Percentiles rank a stretch among this genome's conserved stretches.
Conservation (phyloP, 768 basidiomycete genomes). For the Rickenella mellea region DNA sequence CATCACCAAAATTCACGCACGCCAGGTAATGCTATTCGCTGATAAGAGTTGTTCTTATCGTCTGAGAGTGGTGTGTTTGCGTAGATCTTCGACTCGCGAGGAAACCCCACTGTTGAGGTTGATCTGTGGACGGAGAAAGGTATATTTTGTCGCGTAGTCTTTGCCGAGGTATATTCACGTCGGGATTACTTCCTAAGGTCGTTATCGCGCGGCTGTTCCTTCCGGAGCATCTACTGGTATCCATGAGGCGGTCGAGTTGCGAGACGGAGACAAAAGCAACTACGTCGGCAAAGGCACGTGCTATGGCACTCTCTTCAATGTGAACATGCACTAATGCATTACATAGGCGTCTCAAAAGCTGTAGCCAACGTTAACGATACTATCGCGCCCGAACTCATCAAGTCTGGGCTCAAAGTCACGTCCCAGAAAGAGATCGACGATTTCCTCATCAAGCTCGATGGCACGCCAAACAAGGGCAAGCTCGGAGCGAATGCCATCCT, state of each 20-base stretch:
- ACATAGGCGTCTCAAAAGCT: slow-evolving; percentile 82
- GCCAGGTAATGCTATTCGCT: slow-evolving; percentile 52
- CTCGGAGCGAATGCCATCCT: slow-evolving; percentile 99
- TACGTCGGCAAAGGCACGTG: slow-evolving; percentile 91
- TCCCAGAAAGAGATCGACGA: slow-evolving; percentile 94
- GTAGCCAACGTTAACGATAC: slow-evolving; percentile 87
- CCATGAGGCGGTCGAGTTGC: slow-evolving; percentile 98
- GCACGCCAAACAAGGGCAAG: slow-evolving; percentile 97
- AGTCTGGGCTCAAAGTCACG: slow-evolving; percentile 75
- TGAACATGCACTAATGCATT: not conserved
- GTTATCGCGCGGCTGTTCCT: slow-evolving; percentile 90
- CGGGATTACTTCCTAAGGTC: slow-evolving; percentile 41
- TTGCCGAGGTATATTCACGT: slow-evolving; percentile 6
- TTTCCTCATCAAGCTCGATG: slow-evolving; percentile 96
- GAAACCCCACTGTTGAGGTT: slow-evolving; percentile 95
- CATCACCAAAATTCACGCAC: slow-evolving; percentile 84
- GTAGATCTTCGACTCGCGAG: slow-evolving; percentile 99
- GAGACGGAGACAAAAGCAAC: slow-evolving; percentile 86
- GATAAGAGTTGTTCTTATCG: slow-evolving; percentile 2
- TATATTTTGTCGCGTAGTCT: slow-evolving; percentile 20
- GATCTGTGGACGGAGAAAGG: slow-evolving; percentile 85
- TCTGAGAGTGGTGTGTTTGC: slow-evolving; percentile 9
- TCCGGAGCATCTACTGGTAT: slow-evolving; percentile 98
- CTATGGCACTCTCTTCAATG: not conserved
- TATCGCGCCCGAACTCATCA: slow-evolving; percentile 84